Conservation (phyloP, 192 early-diverging fungal genomes). For the Neocallimastix lanati region DNA sequence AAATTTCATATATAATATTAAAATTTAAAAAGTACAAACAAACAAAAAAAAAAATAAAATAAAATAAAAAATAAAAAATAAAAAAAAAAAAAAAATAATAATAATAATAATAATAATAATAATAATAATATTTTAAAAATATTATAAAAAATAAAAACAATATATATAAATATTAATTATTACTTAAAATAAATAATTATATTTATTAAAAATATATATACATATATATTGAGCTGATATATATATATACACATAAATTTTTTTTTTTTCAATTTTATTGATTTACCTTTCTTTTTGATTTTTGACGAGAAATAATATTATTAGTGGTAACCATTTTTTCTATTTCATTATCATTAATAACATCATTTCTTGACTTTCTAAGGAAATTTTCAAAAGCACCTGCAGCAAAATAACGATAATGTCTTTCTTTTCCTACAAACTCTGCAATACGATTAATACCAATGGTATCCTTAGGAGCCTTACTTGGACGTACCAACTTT, state of each 20-base stretch:
- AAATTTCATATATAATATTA: no score
- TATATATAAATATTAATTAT: no score
- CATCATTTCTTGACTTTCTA: background rate
- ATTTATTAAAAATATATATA: no score
- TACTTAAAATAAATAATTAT: no score
- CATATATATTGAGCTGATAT: no score
- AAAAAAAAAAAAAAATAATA: no score
- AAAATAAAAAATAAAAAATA: no score
- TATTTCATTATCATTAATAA: background rate
- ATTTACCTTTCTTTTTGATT: background rate
- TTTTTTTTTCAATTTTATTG: background rate
- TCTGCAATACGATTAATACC: constrained; percentile 20
- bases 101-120: no score
- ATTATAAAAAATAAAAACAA: no score
- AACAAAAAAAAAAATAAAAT: no score
- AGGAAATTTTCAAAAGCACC: constrained; percentile 2
- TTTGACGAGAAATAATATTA: background rate
- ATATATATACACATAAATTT: background rate
- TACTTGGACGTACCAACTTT: constrained; percentile 14
- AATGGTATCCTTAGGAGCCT: constrained; percentile 1
- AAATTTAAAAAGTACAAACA: no score
- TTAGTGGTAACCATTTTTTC: background rate
- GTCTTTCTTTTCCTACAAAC: constrained; percentile 39
- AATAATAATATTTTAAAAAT: no score
- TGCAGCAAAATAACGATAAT: constrained; percentile 39